Conservation (phyloP, 2,329 filamentous ascomycete species). For the Trichoderma hamatum region DNA sequence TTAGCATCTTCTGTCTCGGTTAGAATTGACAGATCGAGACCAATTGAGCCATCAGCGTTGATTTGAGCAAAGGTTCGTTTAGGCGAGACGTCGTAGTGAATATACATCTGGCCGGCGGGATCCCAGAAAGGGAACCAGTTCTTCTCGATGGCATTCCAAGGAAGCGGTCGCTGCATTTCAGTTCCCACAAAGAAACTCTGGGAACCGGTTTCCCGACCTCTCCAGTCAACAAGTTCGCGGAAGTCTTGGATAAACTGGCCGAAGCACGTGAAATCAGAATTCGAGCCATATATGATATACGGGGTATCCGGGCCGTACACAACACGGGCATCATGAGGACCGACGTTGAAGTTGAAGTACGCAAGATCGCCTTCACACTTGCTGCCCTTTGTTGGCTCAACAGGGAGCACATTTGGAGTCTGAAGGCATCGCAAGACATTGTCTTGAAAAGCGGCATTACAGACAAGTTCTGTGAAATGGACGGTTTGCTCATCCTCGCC, state of each 20-base stretch:
- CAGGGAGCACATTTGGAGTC: slow-evolving; percentile 47
- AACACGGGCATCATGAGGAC: slow-evolving; percentile 61
- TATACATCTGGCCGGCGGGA: slow-evolving; percentile 46
- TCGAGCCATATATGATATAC: slow-evolving; percentile 58
- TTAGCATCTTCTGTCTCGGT: slow-evolving; percentile 44
- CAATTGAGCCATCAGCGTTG: slow-evolving; percentile 48
- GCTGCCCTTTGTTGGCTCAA: slow-evolving; percentile 48
- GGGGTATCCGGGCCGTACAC: slow-evolving; percentile 57
- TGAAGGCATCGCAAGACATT: slow-evolving; percentile 48
- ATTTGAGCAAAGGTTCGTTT: slow-evolving; percentile 54
- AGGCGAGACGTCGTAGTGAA: slow-evolving; percentile 57
- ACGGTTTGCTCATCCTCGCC: slow-evolving; percentile 33
- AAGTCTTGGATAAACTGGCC: slow-evolving; percentile 61
- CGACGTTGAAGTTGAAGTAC: slow-evolving; percentile 49
- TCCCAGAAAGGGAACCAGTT: slow-evolving; percentile 68
- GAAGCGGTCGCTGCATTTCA: slow-evolving; percentile 55
- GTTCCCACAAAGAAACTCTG: slow-evolving; percentile 47
- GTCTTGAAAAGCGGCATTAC: slow-evolving; percentile 51
- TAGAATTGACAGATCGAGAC: slow-evolving; percentile 49
- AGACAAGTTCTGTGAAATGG: slow-evolving; percentile 51
- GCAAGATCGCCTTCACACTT: slow-evolving; percentile 50
- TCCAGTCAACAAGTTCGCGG: slow-evolving; percentile 51
- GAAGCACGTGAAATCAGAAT: slow-evolving; percentile 58
- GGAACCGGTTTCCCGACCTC: slow-evolving; percentile 32
- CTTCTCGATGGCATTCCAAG: slow-evolving; percentile 56